Evolutionary conservation across 306 rosid species (phyloP).

Genomic region (Prunus persica): DNA sequence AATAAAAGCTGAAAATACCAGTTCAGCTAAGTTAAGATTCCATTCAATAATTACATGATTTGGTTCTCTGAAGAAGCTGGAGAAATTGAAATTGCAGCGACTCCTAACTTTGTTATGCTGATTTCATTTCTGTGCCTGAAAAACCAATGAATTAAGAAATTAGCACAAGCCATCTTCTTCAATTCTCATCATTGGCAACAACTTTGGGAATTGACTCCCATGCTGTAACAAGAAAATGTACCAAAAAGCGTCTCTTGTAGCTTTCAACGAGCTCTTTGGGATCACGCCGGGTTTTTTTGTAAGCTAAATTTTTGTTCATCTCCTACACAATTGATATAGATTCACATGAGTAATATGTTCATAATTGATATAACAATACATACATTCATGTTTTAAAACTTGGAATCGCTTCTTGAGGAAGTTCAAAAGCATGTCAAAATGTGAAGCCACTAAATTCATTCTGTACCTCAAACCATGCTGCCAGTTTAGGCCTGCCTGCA

Average conservation of each 20-base stretch:
- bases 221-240: constrained; percentile 8
- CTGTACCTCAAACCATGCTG: constrained; percentile 67
- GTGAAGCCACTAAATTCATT: neutral
- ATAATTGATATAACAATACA: neutral
- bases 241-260: constrained; percentile 61
- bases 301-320: constrained; percentile 37
- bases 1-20: neutral
- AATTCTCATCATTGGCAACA: neutral
- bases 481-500: constrained; percentile 62
- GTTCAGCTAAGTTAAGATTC: neutral
- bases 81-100: neutral
- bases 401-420: neutral
- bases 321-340: neutral
- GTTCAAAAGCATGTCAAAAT: neutral
- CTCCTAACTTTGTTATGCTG: neutral
- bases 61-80: neutral
- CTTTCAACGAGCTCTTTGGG: constrained; percentile 56
- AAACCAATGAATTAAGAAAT: neutral
- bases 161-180: neutral
- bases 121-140: neutral
- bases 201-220: neutral
- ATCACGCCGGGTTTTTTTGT: constrained; percentile 48
- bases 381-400: neutral
- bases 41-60: neutral
- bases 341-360: neutral